Conservation (phyloP, 306 rosid species). For the Dalbergia cultrata region DNA sequence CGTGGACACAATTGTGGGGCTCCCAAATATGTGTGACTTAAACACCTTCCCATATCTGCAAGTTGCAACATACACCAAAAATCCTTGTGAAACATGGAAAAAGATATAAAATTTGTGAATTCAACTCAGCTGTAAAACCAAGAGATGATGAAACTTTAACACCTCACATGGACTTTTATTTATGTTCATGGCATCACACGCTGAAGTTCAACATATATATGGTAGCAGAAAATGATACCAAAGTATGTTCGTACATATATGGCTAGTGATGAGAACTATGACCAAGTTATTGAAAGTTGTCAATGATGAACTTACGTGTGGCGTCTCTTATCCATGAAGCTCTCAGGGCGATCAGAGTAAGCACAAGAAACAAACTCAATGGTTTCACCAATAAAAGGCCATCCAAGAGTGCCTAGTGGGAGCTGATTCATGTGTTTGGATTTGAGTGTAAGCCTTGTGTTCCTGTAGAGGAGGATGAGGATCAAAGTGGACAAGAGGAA, state of each 20-base stretch:
- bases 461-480: constrained; percentile 51
- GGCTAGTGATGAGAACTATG: background rate
- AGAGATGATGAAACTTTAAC: constrained; percentile 4
- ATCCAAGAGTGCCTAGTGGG: constrained; percentile 91
- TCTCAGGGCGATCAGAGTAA: constrained; percentile 92
- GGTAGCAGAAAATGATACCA: background rate
- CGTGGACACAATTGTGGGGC: constrained; percentile 85
- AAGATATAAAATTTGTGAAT: background rate
- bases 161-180: background rate
- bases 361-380: constrained; percentile 83
- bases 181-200: background rate
- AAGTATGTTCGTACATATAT: background rate
- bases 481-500: constrained; percentile 57
- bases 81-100: background rate
- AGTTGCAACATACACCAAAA: constrained; percentile 23
- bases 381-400: constrained; percentile 95
- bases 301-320: constrained; percentile 58
- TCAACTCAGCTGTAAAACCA: constrained; percentile 1
- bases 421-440: constrained; percentile 62
- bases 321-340: constrained; percentile 87
- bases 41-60: constrained; percentile 95
- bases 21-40: constrained; percentile 96
- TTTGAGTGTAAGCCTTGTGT: constrained; percentile 49
- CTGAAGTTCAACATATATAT: background rate
- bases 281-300: too few species aligned